These are phyloP conservation scores for Didymella glomerata DNA, from an alignment of 2,329 filamentous ascomycete species.

Conservation along the genomic window DNA sequence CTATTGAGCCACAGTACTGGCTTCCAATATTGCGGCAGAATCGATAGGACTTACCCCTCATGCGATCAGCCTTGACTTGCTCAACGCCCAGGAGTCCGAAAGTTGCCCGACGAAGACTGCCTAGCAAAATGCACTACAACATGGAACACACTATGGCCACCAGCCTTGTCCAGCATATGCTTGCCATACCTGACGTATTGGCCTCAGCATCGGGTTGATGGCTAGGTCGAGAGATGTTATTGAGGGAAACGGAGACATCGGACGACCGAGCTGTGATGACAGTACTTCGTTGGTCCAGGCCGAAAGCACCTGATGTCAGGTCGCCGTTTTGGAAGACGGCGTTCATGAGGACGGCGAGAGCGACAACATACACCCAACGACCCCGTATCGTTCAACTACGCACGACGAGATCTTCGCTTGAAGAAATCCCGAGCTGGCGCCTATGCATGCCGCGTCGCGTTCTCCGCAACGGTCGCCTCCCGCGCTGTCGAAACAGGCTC, in stretches of 20 bases:
- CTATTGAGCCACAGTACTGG: neutral
- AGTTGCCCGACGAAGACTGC: neutral
- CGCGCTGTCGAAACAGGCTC: neutral
- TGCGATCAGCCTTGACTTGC: neutral
- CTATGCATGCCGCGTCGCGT: slow-evolving; percentile 8
- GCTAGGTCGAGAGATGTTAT: neutral
- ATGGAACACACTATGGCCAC: neutral
- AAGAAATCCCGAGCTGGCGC: slow-evolving; percentile 2
- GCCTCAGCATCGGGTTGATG: neutral
- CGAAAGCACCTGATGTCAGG: neutral
- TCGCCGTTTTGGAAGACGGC: neutral
- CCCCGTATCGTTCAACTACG: slow-evolving; percentile 8
- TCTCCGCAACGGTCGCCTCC: neutral
- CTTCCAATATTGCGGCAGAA: neutral
- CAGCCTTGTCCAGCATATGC: neutral
- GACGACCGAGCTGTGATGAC: slow-evolving; percentile 3
- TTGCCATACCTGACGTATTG: neutral
- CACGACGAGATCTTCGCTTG: slow-evolving; percentile 6
- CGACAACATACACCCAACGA: neutral
- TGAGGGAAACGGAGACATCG: neutral
- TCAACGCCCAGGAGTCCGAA: neutral
- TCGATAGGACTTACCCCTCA: neutral
- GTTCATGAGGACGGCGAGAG: slow-evolving; percentile 3
- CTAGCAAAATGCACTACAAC: neutral
- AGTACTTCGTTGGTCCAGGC: slow-evolving; percentile 9